Evolutionary conservation across 768 basidiomycete genomes (phyloP), one percentile per base, ranked within the genome.

Genomic region (Agrocybe praecox): DNA sequence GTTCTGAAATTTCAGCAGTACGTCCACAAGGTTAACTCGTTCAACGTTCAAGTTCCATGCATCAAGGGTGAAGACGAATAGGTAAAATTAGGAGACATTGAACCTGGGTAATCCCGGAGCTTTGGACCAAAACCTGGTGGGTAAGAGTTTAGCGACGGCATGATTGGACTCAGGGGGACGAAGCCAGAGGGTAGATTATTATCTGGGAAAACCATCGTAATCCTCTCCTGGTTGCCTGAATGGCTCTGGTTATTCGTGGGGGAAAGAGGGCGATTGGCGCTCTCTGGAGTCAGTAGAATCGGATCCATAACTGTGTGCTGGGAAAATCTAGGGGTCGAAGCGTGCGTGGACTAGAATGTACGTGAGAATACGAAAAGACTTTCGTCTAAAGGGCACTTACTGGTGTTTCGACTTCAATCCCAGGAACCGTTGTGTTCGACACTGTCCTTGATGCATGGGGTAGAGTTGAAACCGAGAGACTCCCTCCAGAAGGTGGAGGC

Each of bases 221-320:
- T 61, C 18, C 48, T 49, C n/a, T 57, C 54, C 29, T 56, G 55
- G 19, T 46, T 56, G 57, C 11, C 46, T 12, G 26, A 18, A 51
- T 49, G 42, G 17, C 40, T 55, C 10, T 9, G 33, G 49, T 8
- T 40, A 34, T 17, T 21, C 44, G 17, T 44, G 53, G 15, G 60
- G 7, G 65, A 43, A 15, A 57, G 12, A n/a, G 62, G 67, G 40
- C 64, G 58, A 55, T 68, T 66, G 1, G 75, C 73, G 34, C 73
- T 65, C 5, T 80, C 76, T 6, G 82, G 79, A 8, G 79, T 77
- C 23, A 83, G 67, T 3, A 81, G 69, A 1, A 77, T 72, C 0
- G 73, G 74, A 46, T 79, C 72, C 2, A 76, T 46, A 17, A 67
- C 58, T 2, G 72, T 65, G 40, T 58, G 49, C 50, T 69, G 58